These are phyloP conservation scores for Aspergillus sojae DNA, from an alignment of 2,329 filamentous ascomycete genomes.

Conservation along the genomic window DNA sequence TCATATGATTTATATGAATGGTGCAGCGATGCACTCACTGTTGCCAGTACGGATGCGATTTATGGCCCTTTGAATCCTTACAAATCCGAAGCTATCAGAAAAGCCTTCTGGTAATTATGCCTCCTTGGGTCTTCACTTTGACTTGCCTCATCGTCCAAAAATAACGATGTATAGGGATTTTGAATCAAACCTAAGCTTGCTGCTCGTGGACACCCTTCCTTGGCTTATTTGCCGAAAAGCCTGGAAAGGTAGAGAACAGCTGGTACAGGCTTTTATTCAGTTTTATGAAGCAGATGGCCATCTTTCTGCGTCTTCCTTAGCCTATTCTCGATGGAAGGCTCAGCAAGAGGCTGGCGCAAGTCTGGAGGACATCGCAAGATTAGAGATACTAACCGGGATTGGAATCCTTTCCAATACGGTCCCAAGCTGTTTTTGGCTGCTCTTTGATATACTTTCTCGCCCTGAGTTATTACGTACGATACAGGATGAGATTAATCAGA, in stretches of 20 bases:
- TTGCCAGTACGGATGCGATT: slow-evolving; percentile 30
- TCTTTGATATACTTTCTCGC: slow-evolving; percentile 48
- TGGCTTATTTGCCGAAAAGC: slow-evolving; percentile 42
- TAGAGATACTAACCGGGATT: slow-evolving; percentile 33
- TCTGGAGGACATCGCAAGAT: slow-evolving; percentile 27
- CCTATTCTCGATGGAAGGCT: slow-evolving; percentile 19
- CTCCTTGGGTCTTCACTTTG: no score
- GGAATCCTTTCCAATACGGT: slow-evolving; percentile 48
- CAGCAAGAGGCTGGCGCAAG: slow-evolving; percentile 17
- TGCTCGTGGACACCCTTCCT: slow-evolving; percentile 38
- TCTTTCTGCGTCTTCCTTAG: slow-evolving; percentile 32
- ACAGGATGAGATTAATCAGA: slow-evolving; percentile 40
- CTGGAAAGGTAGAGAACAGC: slow-evolving; percentile 37
- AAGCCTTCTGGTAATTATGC: not conserved
- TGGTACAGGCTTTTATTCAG: slow-evolving; percentile 39
- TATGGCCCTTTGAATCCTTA: slow-evolving; percentile 36
- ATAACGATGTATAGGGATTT: slow-evolving; percentile 33
- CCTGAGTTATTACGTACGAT: slow-evolving; percentile 42
- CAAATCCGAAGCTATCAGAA: slow-evolving; percentile 13
- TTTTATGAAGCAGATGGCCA: slow-evolving; percentile 47
- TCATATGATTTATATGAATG: slow-evolving; percentile 30
- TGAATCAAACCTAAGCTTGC: slow-evolving; percentile 35
- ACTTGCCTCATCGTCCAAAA: not conserved
- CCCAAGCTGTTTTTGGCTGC: slow-evolving; percentile 49
- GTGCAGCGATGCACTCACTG: slow-evolving; percentile 29